Base-by-base conservation (phyloP, 139 green algal genomes). In the Monoraphidium neglectum region DNA sequence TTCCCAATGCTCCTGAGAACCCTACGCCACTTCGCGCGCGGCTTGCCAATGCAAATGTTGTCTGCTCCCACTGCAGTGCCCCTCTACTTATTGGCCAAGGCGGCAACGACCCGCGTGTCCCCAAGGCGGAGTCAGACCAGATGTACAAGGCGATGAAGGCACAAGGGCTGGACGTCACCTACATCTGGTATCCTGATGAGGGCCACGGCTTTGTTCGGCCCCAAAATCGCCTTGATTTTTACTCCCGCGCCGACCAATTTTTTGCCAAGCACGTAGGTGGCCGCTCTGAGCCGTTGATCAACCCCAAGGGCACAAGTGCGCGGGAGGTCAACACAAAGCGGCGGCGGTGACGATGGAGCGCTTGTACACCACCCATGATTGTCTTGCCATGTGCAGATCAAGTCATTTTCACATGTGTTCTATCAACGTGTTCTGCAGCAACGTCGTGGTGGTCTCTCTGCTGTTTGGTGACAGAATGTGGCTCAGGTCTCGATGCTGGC, bases 1-100 rank as follows among this genome's bases (percentile, higher is more conserved):
- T n/a, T n/a, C n/a, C n/a, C n/a, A n/a, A n/a, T n/a, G n/a, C n/a
- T n/a, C n/a, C n/a, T n/a, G n/a, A n/a, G n/a, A n/a, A n/a, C n/a
- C n/a, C n/a, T n/a, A n/a, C n/a, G n/a, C n/a, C n/a, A n/a, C n/a
- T n/a, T n/a, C n/a, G n/a, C n/a, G n/a, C n/a, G n/a, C n/a, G n/a
- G n/a, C n/a, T n/a, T n/a, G n/a, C n/a, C n/a, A n/a, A n/a, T n/a
- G n/a, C n/a, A n/a, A n/a, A n/a, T n/a, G n/a, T n/a, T n/a, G n/a
- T n/a, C n/a, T n/a, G n/a, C n/a, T n/a, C n/a, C n/a, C n/a, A n/a
- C n/a, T n/a, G n/a, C n/a, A n/a, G n/a, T n/a, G 70, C 70, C 2
- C 54, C 70, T 8, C 37, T 76, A 37, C 53, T 76, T 36, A 76
- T 76, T 33, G 70, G 53, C 3, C 70, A 76, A n/a, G 70, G 70